A percentile compares a stretch with the other conserved stretches of the same genome.
Evolutionary conservation across 306 rosid species (phyloP).

Genomic region (Citrullus colocynthis): DNA sequence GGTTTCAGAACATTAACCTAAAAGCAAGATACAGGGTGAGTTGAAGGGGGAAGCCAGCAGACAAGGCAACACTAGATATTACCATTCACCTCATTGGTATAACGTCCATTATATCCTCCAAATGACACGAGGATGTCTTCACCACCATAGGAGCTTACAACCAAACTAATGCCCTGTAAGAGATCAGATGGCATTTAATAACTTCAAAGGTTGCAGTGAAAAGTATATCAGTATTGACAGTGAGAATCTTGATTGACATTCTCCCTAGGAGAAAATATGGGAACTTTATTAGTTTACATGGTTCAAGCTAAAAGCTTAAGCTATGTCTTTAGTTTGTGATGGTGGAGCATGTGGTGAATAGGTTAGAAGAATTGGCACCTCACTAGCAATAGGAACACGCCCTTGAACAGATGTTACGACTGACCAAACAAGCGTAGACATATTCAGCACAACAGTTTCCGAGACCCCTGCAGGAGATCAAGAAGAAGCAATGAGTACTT

Average conservation of each 20-base stretch:
- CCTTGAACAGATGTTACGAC: constrained; percentile 88
- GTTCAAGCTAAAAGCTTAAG: background rate
- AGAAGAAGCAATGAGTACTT: constrained; percentile 12
- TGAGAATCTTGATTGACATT: background rate
- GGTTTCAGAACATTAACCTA: constrained; percentile 84
- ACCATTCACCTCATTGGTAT: constrained; percentile 66
- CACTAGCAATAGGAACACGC: constrained; percentile 83
- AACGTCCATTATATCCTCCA: constrained; percentile 91
- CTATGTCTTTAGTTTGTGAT: background rate
- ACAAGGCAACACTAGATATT: constrained; percentile 9
- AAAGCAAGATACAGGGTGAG: constrained; percentile 13
- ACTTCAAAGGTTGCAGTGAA: background rate
- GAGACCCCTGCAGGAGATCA: constrained; percentile 54
- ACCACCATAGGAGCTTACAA: constrained; percentile 53
- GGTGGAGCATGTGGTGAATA: background rate
- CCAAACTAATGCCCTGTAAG: constrained; percentile 84
- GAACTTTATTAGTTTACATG: background rate
- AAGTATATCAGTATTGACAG: background rate
- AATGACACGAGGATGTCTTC: constrained; percentile 73
- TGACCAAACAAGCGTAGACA: constrained; percentile 93
- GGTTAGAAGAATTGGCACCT: constrained; percentile 35
- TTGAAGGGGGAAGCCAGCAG: constrained; percentile 10
- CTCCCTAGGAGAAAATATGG: background rate
- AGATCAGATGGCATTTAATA: background rate
- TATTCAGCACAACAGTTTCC: constrained; percentile 70